These are phyloP conservation scores for Fraxinus americana DNA, from an alignment of 257 asterid species.

Conservation along the genomic window DNA sequence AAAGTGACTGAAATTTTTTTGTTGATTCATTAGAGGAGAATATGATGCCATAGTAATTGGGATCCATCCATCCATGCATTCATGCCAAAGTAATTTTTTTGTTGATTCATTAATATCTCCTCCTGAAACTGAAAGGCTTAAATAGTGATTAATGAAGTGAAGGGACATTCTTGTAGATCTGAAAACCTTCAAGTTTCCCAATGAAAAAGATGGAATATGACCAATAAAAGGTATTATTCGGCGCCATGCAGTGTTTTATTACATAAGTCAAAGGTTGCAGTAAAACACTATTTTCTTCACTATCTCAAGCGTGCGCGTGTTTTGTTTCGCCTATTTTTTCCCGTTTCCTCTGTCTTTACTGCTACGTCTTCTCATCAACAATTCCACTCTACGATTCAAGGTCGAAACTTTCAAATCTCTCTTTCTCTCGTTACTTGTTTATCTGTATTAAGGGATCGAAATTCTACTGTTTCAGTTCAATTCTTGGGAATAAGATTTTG, in stretches of 20 bases:
- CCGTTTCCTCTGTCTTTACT: conserved; percentile 8
- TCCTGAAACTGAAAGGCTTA: neutral
- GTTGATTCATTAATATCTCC: neutral
- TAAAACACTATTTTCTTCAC: neutral
- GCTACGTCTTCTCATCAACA: conserved; percentile 39
- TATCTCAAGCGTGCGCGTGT: neutral
- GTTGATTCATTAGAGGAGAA: too few species aligned
- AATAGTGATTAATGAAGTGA: neutral
- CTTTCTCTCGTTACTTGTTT: conserved; percentile 25
- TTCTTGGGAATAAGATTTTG: conserved; percentile 1
- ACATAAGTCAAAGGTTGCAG: conserved; percentile 2
- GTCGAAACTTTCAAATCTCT: conserved; percentile 38
- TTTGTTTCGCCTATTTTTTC: neutral
- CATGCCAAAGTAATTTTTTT: too few species aligned
- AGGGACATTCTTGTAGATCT: neutral
- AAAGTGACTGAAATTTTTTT: too few species aligned
- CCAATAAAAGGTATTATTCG: conserved; percentile 36
- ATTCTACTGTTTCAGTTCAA: conserved; percentile 19
- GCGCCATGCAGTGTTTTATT: conserved; percentile 23
- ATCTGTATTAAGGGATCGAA: neutral
- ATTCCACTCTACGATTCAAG: conserved; percentile 44
- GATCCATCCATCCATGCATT: too few species aligned
- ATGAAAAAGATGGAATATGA: conserved; percentile 24
- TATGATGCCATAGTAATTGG: too few species aligned
- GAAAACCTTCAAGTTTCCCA: neutral